Evolutionary conservation across 495 filamentous ascomycete species (phyloP).

Genomic region (Aspergillus nidulans): DNA sequence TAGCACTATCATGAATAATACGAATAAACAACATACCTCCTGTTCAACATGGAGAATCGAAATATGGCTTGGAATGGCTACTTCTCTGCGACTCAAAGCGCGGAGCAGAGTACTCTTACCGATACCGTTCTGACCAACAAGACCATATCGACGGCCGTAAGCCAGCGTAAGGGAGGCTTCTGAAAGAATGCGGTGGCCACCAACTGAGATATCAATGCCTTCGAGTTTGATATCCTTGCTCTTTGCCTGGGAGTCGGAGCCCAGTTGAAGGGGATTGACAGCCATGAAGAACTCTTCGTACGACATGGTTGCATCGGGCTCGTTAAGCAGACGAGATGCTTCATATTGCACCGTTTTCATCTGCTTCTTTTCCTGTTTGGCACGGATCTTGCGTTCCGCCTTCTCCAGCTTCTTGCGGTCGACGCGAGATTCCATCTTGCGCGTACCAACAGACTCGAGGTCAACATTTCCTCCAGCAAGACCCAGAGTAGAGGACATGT

Average conservation of each 20-base stretch:
- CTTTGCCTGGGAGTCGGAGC: conserved; percentile 67
- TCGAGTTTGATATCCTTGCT: conserved; percentile 99
- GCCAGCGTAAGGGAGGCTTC: conserved; percentile 88
- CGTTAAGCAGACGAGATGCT: conserved; percentile 82
- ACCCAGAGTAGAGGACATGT: conserved; percentile 91
- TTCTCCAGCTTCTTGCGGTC: conserved; percentile 99
- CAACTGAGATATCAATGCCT: conserved; percentile 88
- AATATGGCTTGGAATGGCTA: conserved; percentile 92
- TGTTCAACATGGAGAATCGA: conserved; percentile 99
- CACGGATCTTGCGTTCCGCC: conserved; percentile 94
- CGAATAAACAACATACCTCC: conserved; percentile 55
- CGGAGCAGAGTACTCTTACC: conserved; percentile 95
- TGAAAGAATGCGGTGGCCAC: conserved; percentile 80
- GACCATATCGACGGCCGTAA: conserved; percentile 91
- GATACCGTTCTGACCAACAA: conserved; percentile 99
- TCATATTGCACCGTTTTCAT: conserved; percentile 99
- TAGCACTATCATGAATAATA: conserved; percentile 2
- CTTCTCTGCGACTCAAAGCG: conserved; percentile 87
- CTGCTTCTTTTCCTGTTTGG: conserved; percentile 96
- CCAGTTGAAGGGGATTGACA: conserved; percentile 92
- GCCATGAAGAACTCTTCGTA: conserved; percentile 99
- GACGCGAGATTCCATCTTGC: conserved; percentile 95
- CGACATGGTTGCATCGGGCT: conserved; percentile 77
- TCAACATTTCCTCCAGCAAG: conserved; percentile 82
- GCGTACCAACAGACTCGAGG: conserved; percentile 81